These are phyloP conservation scores for Clavispora santaluciae DNA, from an alignment of 805 yeast species.

Conservation along the genomic window DNA sequence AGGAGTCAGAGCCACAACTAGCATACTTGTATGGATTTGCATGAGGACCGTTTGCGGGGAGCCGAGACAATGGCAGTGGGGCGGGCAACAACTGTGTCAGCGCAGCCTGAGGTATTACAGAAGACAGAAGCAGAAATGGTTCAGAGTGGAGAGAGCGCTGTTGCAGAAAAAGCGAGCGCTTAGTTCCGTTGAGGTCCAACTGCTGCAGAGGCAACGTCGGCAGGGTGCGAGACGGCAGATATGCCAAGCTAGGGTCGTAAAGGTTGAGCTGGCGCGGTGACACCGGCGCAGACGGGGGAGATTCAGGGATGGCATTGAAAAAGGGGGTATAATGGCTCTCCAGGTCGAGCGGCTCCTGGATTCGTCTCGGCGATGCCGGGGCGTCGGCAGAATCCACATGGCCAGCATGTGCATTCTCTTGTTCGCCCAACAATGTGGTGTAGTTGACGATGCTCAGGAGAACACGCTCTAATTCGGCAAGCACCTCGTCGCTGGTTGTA, in stretches of 20 bases:
- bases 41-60: background rate
- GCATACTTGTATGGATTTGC: slow-evolving; percentile 1
- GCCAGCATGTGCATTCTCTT: slow-evolving; percentile 6
- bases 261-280: slow-evolving; percentile 25
- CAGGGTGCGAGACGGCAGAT: background rate
- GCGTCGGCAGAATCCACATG: slow-evolving; percentile 6
- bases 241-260: background rate
- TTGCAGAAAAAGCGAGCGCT: too few species aligned
- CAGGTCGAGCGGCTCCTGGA: too few species aligned
- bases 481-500: slow-evolving; percentile 19
- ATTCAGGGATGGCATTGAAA: slow-evolving; percentile 33
- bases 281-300: slow-evolving; percentile 41
- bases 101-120: too few species aligned
- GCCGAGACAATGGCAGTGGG: background rate
- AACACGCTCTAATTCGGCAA: slow-evolving; percentile 29
- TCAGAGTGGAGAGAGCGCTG: too few species aligned
- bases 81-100: background rate
- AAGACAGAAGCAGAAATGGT: too few species aligned
- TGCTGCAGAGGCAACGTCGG: background rate
- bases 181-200: background rate
- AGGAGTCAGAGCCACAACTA: slow-evolving; percentile 9
- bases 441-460: slow-evolving; percentile 39
- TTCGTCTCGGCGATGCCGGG: too few species aligned
- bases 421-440: slow-evolving; percentile 19
- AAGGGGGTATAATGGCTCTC: slow-evolving; percentile 11